These are phyloP conservation scores for Cucurbita ficifolia DNA, from an alignment of 306 rosid genomes.

Conservation along the genomic window DNA sequence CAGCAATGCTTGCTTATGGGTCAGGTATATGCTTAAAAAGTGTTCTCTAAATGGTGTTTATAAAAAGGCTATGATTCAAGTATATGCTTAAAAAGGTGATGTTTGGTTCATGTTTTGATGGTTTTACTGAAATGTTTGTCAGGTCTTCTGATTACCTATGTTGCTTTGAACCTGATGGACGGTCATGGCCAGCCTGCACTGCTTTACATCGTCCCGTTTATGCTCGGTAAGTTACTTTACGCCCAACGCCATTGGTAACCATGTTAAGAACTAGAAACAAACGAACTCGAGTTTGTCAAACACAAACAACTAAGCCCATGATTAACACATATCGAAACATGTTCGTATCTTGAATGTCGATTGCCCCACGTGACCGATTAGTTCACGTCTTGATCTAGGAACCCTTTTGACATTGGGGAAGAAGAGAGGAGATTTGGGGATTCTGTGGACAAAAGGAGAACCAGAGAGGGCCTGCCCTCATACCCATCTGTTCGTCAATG, in stretches of 20 bases:
- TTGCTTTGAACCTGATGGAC: conserved; percentile 93
- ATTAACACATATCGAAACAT: background rate
- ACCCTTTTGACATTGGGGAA: conserved; percentile 54
- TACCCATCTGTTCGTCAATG: conserved; percentile 28
- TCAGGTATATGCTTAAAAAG: conserved; percentile 32
- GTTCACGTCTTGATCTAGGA: conserved; percentile 22
- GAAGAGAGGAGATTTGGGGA: conserved; percentile 61
- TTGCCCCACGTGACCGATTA: background rate
- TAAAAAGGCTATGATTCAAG: background rate
- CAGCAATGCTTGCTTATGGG: conserved; percentile 93
- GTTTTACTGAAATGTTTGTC: conserved; percentile 2
- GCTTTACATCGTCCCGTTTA: conserved; percentile 86
- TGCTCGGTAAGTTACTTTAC: conserved; percentile 40
- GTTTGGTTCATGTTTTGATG: background rate
- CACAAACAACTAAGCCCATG: background rate
- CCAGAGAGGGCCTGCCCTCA: conserved; percentile 75
- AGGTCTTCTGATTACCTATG: conserved; percentile 86
- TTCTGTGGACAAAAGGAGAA: conserved; percentile 65
- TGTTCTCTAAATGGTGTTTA: background rate
- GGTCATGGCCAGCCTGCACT: conserved; percentile 99
- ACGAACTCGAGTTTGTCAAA: background rate
- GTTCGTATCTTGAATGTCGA: background rate
- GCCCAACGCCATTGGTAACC: background rate
- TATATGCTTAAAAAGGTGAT: background rate
- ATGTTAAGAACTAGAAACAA: background rate